Evolutionary conservation across 495 filamentous ascomycete genomes (phyloP).

Genomic region (Lasiosphaeria hispida): DNA sequence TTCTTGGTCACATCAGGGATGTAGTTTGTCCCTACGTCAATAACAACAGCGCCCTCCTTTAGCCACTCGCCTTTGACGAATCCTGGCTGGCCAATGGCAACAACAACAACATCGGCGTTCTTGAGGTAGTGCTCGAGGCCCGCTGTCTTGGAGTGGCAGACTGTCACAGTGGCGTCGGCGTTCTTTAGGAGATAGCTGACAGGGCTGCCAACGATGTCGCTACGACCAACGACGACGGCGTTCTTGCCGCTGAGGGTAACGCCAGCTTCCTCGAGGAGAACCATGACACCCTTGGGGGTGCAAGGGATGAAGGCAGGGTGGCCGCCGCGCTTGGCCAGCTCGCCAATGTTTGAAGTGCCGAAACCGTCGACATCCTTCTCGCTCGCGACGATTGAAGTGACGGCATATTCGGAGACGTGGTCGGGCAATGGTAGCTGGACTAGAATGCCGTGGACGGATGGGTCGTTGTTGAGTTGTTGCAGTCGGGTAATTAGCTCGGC

Average conservation of each 20-base stretch:
- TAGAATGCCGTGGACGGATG: slow-evolving; percentile 83
- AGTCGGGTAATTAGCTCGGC: slow-evolving; percentile 81
- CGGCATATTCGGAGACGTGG: slow-evolving; percentile 80
- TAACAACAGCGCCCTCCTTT: slow-evolving; percentile 89
- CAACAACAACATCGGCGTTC: slow-evolving; percentile 83
- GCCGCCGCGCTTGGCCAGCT: slow-evolving; percentile 91
- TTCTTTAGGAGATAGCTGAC: slow-evolving; percentile 94
- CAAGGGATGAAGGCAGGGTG: slow-evolving; percentile 85
- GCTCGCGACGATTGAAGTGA: slow-evolving; percentile 86
- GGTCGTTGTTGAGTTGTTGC: slow-evolving; percentile 79
- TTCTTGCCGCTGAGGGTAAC: slow-evolving; percentile 85
- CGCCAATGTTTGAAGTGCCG: slow-evolving; percentile 87
- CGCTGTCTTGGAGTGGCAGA: slow-evolving; percentile 87
- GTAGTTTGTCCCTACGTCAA: slow-evolving; percentile 97
- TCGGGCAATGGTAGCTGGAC: slow-evolving; percentile 89
- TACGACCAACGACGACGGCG: slow-evolving; percentile 90
- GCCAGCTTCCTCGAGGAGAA: slow-evolving; percentile 77
- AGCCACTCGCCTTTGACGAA: slow-evolving; percentile 95
- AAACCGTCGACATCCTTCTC: slow-evolving; percentile 99
- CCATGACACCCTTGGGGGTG: slow-evolving; percentile 97
- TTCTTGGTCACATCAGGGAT: slow-evolving; percentile 92
- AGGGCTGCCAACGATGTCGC: slow-evolving; percentile 95
- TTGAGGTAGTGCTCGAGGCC: slow-evolving; percentile 71
- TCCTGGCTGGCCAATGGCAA: slow-evolving; percentile 81
- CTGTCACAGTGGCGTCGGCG: slow-evolving; percentile 92